phyloP scores from a whole-genome alignment of 1,139 yeast genomes.

The Hyphopichia pseudoburtonii region DNA sequence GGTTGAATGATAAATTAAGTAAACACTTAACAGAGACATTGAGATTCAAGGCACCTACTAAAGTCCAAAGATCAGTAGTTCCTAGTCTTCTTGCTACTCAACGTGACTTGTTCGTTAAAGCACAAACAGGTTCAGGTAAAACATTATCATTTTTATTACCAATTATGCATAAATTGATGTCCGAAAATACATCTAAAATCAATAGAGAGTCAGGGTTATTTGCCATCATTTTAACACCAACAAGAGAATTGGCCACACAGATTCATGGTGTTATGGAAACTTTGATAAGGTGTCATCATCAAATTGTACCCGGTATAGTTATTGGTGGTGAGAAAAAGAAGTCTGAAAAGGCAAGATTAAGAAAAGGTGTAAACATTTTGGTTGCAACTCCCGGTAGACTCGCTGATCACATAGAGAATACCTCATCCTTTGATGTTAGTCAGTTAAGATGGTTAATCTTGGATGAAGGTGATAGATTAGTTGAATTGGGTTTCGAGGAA shows the following conservation, averaged over 20 bases:
- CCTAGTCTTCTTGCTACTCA: constrained; percentile 61
- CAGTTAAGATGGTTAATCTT: constrained; percentile 79
- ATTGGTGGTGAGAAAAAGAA: constrained; percentile 96
- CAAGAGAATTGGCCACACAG: constrained; percentile 93
- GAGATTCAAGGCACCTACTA: constrained; percentile 72
- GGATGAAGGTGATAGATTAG: constrained; percentile 94
- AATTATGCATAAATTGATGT: constrained; percentile 69
- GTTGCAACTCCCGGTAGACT: constrained; percentile 93
- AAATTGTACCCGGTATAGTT: constrained; percentile 87
- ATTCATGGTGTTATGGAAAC: constrained; percentile 78
- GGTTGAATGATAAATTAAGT: constrained; percentile 56
- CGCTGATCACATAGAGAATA: constrained; percentile 90
- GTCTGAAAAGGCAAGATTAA: constrained; percentile 83
- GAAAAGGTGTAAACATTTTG: constrained; percentile 85
- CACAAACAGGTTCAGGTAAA: constrained; percentile 96
- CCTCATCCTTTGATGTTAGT: constrained; percentile 64
- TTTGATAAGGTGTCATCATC: constrained; percentile 69
- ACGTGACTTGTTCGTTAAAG: constrained; percentile 79
- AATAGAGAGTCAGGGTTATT: constrained; percentile 81
- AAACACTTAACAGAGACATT: constrained; percentile 59
- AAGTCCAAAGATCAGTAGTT: constrained; percentile 79
- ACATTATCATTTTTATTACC: constrained; percentile 86
- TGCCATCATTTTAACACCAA: constrained; percentile 86
- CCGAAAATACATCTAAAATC: constrained; percentile 42
- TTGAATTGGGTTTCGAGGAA: constrained; percentile 95